Evolutionary conservation across 768 basidiomycete species (phyloP), one percentile per base, ranked within the genome.

Genomic region (Mycena venus): DNA sequence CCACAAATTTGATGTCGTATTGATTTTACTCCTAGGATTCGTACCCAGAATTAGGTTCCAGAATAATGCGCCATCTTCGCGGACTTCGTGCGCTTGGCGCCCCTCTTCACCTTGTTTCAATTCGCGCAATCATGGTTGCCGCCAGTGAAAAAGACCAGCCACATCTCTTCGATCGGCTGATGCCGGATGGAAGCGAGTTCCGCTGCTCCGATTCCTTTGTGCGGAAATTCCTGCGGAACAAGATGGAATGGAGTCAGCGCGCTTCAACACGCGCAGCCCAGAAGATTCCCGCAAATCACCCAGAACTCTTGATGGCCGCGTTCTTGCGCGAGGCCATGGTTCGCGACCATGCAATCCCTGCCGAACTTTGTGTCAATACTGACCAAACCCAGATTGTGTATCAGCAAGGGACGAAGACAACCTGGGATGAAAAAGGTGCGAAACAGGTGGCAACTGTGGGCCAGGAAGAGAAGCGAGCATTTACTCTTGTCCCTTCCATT

Each of bases 381-480:
- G 85, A 88, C 75, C 86, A 88, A 60, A 85, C 83, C 3, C 82
- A 86, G 38, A 42, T 81, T 10, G 34, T 81, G 0, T 81, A 79
- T 51, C 70, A 76, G 4, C 81, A 76, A 25, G 81, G 78, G 10
- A 61, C 75, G 8, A 73, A 75, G 8, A 62, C 79, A 47, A 86
- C 86, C 6, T 88, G 79, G 67, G 79, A 72, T 2, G 36, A 76
- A 29, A 74, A 32, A 0, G 84, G 85, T 0, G 71, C 78, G 0
- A 83, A 84, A 67, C 87, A 88, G 65, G 84, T 88, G 3, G 55
- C 77, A 0, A 68, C 79, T 2, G 55, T 82, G 3, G 86, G 87
- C 0, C 34, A 66, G 14, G 86, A 86, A 1, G 86, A 88, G 68
- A 88, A 88, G 73, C 78, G 81, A 0, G 87, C 87, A 21, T 84